phyloP scores from a whole-genome alignment of 176 grass and related monocot species.

The Coix lacrymajobi region DNA sequence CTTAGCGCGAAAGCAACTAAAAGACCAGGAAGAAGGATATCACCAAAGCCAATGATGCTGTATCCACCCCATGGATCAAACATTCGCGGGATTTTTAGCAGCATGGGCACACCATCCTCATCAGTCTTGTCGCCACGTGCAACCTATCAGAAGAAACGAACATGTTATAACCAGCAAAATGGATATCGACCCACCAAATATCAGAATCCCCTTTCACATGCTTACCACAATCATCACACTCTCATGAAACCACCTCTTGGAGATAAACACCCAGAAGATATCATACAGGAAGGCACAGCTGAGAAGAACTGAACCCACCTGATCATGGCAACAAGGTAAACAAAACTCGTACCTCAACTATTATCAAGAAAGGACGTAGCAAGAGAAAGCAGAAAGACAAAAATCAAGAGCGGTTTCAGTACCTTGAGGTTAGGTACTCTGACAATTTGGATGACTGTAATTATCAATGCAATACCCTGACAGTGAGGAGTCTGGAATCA shows the following conservation, averaged over 20 bases:
- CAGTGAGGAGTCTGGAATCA: neutral
- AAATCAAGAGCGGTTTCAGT: constrained; percentile 19
- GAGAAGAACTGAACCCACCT: constrained; percentile 94
- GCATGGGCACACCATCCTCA: constrained; percentile 94
- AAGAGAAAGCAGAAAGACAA: neutral
- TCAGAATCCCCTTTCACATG: neutral
- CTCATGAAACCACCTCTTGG: constrained; percentile 92
- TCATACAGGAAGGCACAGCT: constrained; percentile 95
- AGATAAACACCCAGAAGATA: constrained; percentile 97
- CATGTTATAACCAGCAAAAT: constrained; percentile 16
- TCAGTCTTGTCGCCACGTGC: constrained; percentile 87
- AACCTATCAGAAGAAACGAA: constrained; percentile 39
- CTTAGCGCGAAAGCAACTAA: constrained; percentile 84
- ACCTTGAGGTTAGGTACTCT: constrained; percentile 96
- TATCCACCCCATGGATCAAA: constrained; percentile 98
- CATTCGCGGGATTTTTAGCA: constrained; percentile 91
- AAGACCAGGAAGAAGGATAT: constrained; percentile 92
- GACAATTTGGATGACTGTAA: constrained; percentile 95
- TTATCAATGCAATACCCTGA: constrained; percentile 86
- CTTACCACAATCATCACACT: constrained; percentile 98
- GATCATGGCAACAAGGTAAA: constrained; percentile 18
- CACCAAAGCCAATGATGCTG: constrained; percentile 93
- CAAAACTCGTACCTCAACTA: neutral
- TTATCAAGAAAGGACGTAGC: constrained; percentile 6
- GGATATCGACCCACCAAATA: neutral